Base-by-base conservation (phyloP, 345 rosid genomes). In the Linum lewisii region DNA sequence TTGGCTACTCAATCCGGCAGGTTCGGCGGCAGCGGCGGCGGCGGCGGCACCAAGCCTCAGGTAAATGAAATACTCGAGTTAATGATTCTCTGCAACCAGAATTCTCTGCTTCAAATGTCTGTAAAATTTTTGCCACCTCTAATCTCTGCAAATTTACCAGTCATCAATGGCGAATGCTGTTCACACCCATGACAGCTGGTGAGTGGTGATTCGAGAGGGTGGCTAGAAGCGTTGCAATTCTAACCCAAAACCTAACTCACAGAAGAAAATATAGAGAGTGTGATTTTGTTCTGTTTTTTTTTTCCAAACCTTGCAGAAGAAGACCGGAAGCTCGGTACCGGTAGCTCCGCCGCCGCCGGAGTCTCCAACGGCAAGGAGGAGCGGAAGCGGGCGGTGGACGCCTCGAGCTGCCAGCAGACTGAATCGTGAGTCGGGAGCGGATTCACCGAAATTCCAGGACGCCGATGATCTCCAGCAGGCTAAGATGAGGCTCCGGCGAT, bases 1-100 rank as follows among this genome's bases (percentile, higher is more conserved):
- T 58, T 82, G 37, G 80, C 71, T 2, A 57, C 84, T 19, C 89
- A 82, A 72, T 78, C 95, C 2, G 75, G 75, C 8, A 87, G 73
- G 67, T 24, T 76, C 36, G 38, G 77, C 58, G 9, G 16, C 34
- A 21, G 66, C 24, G 9, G 16, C 34, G 23, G 66, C 36, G 38
- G 77, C 58, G 9, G 16, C 34, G 23, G 66, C 24, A 53, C 54
- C 63, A 54, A 76, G 87, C 89, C 97, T 89, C 73, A 73, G 66
- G 11, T 47, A 42, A 6, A 42, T 29, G n/a, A n/a, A n/a, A n/a
- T n/a, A n/a, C n/a, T n/a, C n/a, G n/a, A n/a, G n/a, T n/a, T n/a
- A n/a, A n/a, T n/a, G n/a, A n/a, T n/a, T n/a, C n/a, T n/a, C n/a
- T n/a, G n/a, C n/a, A n/a, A n/a, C n/a, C n/a, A n/a, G n/a, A n/a